Conservation (phyloP, 106 monocot species). For the Hemerocallis citrina region DNA sequence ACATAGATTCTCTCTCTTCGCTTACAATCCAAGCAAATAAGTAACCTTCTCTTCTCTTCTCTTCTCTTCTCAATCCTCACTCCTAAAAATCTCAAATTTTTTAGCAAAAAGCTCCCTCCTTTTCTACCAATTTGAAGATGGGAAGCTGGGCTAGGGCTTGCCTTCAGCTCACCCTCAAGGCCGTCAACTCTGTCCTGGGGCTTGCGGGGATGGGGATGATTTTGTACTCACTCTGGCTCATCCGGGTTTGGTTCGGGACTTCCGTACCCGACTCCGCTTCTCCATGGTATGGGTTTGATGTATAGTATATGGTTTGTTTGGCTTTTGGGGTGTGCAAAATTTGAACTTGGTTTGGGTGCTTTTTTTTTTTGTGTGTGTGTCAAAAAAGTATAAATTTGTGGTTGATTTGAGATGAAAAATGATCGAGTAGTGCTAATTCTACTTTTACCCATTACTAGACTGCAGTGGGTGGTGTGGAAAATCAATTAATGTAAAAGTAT, state of each 20-base stretch:
- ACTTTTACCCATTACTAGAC: too few species aligned
- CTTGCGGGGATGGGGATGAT: constrained; percentile 74
- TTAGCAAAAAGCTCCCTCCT: neutral
- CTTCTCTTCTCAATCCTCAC: neutral
- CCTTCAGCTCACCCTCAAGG: constrained; percentile 58
- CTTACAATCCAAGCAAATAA: neutral
- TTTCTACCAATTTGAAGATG: neutral
- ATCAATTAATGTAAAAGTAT: too few species aligned
- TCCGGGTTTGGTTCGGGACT: constrained; percentile 28
- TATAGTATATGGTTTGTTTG: too few species aligned
- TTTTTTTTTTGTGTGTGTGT: too few species aligned
- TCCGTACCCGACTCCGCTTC: neutral
- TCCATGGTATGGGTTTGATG: constrained; percentile 4
- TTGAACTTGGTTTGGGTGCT: too few species aligned
- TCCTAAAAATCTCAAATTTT: neutral
- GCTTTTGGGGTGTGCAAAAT: too few species aligned
- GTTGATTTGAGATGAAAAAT: too few species aligned
- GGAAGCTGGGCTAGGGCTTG: constrained; percentile 28
- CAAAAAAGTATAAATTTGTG: too few species aligned
- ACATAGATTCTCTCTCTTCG: too few species aligned
- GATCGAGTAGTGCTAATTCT: too few species aligned
- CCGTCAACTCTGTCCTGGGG: constrained; percentile 68
- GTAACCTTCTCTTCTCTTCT: neutral
- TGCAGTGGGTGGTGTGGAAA: too few species aligned
- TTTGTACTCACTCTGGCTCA: constrained; percentile 79